These are phyloP conservation scores for Saccharomycopsis sp. DNA, from an alignment of 805 yeast species.

Conservation along the genomic window DNA sequence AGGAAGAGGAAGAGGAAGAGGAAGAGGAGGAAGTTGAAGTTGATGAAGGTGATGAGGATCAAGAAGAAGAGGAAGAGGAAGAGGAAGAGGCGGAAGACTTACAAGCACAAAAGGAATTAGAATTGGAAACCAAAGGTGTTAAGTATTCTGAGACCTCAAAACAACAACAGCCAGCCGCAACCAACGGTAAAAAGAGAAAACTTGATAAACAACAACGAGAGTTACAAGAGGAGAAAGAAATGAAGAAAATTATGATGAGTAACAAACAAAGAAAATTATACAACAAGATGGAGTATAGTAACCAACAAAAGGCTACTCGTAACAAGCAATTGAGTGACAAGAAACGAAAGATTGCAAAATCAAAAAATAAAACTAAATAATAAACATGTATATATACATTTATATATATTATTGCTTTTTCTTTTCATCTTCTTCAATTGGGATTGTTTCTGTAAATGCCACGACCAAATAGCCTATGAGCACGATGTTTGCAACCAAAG, in stretches of 20 bases:
- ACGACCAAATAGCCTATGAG: conserved; percentile 64
- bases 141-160: conserved; percentile 55
- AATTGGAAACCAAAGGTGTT: conserved; percentile 85
- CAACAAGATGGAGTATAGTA: conserved; percentile 90
- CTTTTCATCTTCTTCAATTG: conserved; percentile 28
- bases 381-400: too few relatives aligned
- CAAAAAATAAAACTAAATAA: conserved; percentile 5
- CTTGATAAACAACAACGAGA: conserved; percentile 45
- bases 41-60: conserved; percentile 46
- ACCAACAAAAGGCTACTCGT: conserved; percentile 69
- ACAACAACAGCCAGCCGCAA: conserved; percentile 32
- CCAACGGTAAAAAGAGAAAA: conserved; percentile 32
- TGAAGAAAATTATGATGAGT: conserved; percentile 95
- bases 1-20: conserved; percentile 43
- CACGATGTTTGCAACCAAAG: conserved; percentile 67
- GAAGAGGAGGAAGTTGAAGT: conserved; percentile 49
- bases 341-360: conserved; percentile 19
- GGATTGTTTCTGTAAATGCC: conserved; percentile 63
- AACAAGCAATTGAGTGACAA: conserved; percentile 36
- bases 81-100: conserved; percentile 52
- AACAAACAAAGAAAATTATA: conserved; percentile 92
- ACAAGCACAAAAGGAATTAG: conserved; percentile 72
- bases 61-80: conserved; percentile 38
- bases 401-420: conserved; percentile 29
- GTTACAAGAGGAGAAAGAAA: conserved; percentile 72